Evolutionary conservation across 768 basidiomycete species (phyloP).

Genomic region (Dentipellis sp.): DNA sequence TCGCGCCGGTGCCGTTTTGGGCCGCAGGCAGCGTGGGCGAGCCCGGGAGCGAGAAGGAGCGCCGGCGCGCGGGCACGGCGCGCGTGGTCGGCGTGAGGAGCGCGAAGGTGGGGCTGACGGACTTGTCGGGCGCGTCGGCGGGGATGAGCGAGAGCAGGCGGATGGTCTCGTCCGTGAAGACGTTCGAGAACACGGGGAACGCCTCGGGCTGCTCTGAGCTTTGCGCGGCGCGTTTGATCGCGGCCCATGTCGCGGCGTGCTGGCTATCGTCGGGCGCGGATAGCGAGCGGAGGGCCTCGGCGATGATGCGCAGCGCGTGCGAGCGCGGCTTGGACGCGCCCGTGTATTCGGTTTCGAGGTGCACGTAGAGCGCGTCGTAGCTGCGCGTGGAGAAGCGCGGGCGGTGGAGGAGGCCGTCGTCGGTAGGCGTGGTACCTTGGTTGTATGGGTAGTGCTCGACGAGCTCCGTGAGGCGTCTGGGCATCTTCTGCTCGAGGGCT

Average conservation of each 20-base stretch:
- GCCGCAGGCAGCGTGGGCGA: slow-evolving; percentile 2
- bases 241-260: slow-evolving; percentile 40
- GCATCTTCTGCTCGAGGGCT: slow-evolving; percentile 44
- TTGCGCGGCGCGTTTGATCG: slow-evolving; percentile 35
- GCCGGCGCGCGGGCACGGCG: slow-evolving; percentile 21
- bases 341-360: slow-evolving; percentile 43
- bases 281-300: slow-evolving; percentile 47
- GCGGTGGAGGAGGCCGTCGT: slow-evolving; percentile 42
- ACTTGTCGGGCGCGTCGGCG: slow-evolving; percentile 25
- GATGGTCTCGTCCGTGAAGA: slow-evolving; percentile 67
- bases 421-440: slow-evolving; percentile 21
- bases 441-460: slow-evolving; percentile 62
- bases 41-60: slow-evolving; percentile 5
- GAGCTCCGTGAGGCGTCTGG: slow-evolving; percentile 61
- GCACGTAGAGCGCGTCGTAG: slow-evolving; percentile 58
- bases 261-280: slow-evolving; percentile 26
- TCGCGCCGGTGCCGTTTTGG: neutral
- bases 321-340: slow-evolving; percentile 27
- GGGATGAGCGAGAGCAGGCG: slow-evolving; percentile 40
- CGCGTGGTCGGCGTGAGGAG: slow-evolving; percentile 23
- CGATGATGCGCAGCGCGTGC: slow-evolving; percentile 51
- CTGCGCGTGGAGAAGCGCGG: slow-evolving; percentile 62
- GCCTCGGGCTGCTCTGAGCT: slow-evolving; percentile 23
- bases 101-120: slow-evolving; percentile 14
- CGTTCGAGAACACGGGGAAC: slow-evolving; percentile 31